Evolutionary conservation across 257 asterid species (phyloP).

Genomic region (Lavandula angustifolia): DNA sequence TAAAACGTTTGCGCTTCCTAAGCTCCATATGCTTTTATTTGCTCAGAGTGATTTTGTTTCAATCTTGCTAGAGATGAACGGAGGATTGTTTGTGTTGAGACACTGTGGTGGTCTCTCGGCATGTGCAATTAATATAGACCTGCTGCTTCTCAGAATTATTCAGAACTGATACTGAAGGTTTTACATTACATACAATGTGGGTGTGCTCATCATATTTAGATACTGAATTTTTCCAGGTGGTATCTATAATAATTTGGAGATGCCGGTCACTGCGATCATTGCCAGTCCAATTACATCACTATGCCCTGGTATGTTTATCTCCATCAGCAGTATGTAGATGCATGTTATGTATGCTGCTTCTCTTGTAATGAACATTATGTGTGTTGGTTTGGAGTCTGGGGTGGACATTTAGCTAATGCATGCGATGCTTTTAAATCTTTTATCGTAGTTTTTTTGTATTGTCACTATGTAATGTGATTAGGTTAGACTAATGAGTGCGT

Average conservation of each 20-base stretch:
- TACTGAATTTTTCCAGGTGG: constrained; percentile 27
- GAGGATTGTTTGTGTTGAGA: no score
- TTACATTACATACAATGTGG: neutral
- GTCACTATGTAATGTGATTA: neutral
- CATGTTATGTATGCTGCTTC: no score
- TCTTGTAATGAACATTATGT: no score
- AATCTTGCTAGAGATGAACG: neutral
- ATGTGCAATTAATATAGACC: neutral
- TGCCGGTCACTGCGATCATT: constrained; percentile 49
- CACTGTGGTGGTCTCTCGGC: no score
- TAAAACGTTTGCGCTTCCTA: neutral
- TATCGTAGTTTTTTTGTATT: neutral
- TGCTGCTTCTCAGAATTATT: neutral
- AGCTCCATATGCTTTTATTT: neutral
- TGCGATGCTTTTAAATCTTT: neutral
- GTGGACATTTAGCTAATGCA: no score
- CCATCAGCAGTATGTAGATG: neutral
- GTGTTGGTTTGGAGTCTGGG: no score
- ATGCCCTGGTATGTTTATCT: constrained; percentile 40
- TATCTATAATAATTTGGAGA: constrained; percentile 26
- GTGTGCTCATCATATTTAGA: neutral
- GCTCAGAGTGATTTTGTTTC: neutral
- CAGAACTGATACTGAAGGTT: neutral
- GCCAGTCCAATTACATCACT: constrained; percentile 39
- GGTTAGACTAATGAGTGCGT: neutral